These are phyloP conservation scores for Aspergillus conjunctus DNA, from an alignment of 495 filamentous ascomycete species.

Conservation along the genomic window DNA sequence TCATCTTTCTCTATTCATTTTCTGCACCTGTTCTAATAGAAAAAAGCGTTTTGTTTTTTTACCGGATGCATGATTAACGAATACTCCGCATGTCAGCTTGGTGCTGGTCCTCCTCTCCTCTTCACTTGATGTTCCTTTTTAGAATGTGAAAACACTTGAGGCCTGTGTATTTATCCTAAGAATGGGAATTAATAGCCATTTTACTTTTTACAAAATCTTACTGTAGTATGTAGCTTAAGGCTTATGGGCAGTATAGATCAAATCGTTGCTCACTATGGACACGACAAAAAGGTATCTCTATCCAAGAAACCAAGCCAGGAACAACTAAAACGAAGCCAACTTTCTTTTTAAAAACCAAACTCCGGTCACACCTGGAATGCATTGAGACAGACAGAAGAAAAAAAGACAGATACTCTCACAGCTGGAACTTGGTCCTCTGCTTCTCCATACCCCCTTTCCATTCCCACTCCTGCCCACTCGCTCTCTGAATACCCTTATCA, in stretches of 20 bases:
- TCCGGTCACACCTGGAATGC: background rate
- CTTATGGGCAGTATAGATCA: background rate
- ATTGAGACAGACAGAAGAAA: slow-evolving; percentile 9
- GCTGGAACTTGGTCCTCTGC: slow-evolving; percentile 85
- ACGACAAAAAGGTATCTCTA: background rate
- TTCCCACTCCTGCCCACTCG: slow-evolving; percentile 86
- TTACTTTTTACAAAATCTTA: too few relatives aligned
- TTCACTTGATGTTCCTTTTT: background rate
- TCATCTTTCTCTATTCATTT: slow-evolving; percentile 2
- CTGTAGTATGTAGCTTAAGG: background rate
- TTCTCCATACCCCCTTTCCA: slow-evolving; percentile 96
- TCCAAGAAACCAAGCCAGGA: background rate
- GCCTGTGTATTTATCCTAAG: too few relatives aligned
- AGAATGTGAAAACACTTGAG: background rate
- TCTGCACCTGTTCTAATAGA: slow-evolving; percentile 2
- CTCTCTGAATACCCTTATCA: slow-evolving; percentile 83
- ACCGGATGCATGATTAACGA: background rate
- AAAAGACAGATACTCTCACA: slow-evolving; percentile 51
- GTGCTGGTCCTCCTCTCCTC: background rate
- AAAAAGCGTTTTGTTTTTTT: slow-evolving; percentile 9
- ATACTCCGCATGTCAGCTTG: background rate
- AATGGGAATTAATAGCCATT: too few relatives aligned
- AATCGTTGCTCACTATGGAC: background rate
- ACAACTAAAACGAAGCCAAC: background rate
- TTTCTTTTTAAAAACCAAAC: slow-evolving; percentile 10